These are phyloP conservation scores for Rhizopus stolonifer DNA, from an alignment of 371 early-diverging fungal genomes.

Conservation along the genomic window DNA sequence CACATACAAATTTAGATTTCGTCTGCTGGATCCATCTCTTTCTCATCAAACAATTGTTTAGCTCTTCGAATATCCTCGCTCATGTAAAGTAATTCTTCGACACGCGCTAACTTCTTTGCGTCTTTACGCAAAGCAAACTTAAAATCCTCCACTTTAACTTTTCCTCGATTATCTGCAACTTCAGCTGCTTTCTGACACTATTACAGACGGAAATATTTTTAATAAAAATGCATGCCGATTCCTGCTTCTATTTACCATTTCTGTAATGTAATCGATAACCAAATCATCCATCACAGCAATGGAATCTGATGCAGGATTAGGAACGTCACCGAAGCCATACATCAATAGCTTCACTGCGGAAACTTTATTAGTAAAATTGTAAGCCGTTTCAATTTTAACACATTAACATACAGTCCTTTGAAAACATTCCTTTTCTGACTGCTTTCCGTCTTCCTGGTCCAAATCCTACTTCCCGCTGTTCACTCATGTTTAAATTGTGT, in stretches of 20 bases:
- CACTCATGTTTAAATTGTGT: conserved; percentile 6
- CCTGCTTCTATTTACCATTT: conserved; percentile 62
- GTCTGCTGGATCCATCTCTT: conserved; percentile 51
- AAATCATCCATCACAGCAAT: conserved; percentile 94
- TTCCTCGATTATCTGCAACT: conserved; percentile 64
- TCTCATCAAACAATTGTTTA: conserved; percentile 66
- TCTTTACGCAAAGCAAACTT: conserved; percentile 92
- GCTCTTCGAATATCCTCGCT: conserved; percentile 94
- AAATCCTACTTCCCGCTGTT: conserved; percentile 34
- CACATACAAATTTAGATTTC: conserved; percentile 6
- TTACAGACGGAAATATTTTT: neutral
- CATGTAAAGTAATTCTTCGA: conserved; percentile 92
- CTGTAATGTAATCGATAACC: conserved; percentile 88
- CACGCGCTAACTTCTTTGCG: conserved; percentile 93
- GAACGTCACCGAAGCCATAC: conserved; percentile 97
- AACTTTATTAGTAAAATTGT: neutral
- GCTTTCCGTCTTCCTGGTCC: conserved; percentile 54
- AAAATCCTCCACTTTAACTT: conserved; percentile 92
- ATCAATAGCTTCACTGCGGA: conserved; percentile 78
- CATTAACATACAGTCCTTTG: conserved; percentile 47
- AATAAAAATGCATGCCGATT: neutral
- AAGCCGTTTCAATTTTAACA: neutral
- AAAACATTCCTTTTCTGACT: conserved; percentile 54
- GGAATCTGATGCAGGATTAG: conserved; percentile 90
- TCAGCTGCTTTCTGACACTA: conserved; percentile 76